Evolutionary conservation across 768 basidiomycete species (phyloP).

Genomic region (Naematelia encephala): DNA sequence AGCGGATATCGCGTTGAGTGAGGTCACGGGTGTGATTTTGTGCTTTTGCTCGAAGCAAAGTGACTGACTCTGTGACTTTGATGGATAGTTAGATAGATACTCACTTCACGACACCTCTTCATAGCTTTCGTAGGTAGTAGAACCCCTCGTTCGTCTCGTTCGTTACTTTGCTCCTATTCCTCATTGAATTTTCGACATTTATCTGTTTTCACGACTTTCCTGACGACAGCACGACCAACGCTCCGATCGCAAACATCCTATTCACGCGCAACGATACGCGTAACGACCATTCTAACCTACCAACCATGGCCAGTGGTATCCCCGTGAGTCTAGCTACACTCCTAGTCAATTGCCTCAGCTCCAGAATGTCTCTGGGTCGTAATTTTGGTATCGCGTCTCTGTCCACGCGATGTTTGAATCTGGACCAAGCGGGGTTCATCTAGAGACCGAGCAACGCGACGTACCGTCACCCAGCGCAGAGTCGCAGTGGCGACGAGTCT

Average conservation of each 20-base stretch:
- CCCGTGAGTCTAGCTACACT: constrained; percentile 17
- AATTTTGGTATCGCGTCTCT: not conserved
- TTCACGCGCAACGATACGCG: not conserved
- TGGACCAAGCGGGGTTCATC: not conserved
- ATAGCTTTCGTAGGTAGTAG: not conserved
- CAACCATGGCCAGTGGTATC: constrained; percentile 33
- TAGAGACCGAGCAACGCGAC: not conserved
- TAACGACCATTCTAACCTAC: not conserved
- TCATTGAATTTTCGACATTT: no score
- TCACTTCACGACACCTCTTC: not conserved
- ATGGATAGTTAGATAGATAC: not conserved
- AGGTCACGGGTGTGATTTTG: no score
- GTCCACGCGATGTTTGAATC: not conserved
- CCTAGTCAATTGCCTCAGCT: not conserved
- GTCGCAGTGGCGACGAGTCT: not conserved
- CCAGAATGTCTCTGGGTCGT: not conserved
- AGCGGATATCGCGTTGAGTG: not conserved
- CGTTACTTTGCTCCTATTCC: no score
- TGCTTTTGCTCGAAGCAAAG: no score
- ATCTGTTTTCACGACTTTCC: not conserved
- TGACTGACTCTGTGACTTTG: no score
- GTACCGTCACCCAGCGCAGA: no score
- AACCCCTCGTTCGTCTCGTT: no score
- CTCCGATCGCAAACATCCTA: not conserved
- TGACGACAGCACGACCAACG: not conserved